Evolutionary conservation across 2,329 filamentous ascomycete genomes (phyloP).

Genomic region (Trichoderma polysporum): DNA sequence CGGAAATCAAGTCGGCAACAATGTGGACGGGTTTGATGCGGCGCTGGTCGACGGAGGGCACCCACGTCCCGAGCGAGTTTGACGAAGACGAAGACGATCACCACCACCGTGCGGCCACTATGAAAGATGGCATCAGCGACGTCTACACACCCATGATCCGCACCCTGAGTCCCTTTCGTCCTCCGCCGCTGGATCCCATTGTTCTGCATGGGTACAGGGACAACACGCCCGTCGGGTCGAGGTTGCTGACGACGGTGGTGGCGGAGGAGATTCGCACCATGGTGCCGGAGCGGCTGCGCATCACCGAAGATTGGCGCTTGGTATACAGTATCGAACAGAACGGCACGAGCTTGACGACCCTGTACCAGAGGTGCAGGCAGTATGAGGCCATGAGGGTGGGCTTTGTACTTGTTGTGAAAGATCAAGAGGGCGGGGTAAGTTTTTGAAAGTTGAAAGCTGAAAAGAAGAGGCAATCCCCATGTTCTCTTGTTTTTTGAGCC

Average conservation of each 20-base stretch:
- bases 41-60: constrained; percentile 58
- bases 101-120: constrained; percentile 19
- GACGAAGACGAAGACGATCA: constrained; percentile 26
- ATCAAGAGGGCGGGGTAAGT: constrained; percentile 71
- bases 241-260: constrained; percentile 68
- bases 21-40: constrained; percentile 65
- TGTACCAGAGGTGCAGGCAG: constrained; percentile 76
- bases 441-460: neutral
- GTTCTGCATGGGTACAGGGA: constrained; percentile 64
- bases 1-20: neutral
- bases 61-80: constrained; percentile 32
- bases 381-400: constrained; percentile 71
- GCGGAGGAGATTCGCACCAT: constrained; percentile 93
- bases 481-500: neutral
- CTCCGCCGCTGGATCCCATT: constrained; percentile 83
- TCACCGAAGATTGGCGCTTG: constrained; percentile 82
- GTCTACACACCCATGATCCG: constrained; percentile 56
- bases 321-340: constrained; percentile 90
- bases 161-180: constrained; percentile 75
- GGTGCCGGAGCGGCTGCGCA: constrained; percentile 80
- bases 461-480: neutral
- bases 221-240: constrained; percentile 58
- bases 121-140: constrained; percentile 52
- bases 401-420: constrained; percentile 84
- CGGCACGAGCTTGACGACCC: constrained; percentile 79